Evolutionary conservation across 495 filamentous ascomycete genomes (phyloP), one percentile per base, ranked within the genome.

Genomic region (Apiosordaria backusii): DNA sequence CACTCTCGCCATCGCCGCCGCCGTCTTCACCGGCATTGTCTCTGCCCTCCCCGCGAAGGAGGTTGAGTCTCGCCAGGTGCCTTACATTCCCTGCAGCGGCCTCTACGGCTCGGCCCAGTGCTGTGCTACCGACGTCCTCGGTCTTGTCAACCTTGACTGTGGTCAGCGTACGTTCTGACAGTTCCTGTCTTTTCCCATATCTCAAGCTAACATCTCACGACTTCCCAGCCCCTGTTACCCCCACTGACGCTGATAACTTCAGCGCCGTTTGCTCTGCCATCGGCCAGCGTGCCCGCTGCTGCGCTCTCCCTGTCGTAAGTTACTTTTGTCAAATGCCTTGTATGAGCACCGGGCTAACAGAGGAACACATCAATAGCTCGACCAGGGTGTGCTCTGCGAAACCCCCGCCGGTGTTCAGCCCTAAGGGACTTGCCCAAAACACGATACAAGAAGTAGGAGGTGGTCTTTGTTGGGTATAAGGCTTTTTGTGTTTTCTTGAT

Each of bases 211-310:
- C 60, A 27, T 10, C 7, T 26, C 9, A 45, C n/a, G n/a, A 45
- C 35, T 27, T 19, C 9, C 4, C 10, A 76, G 74, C 78, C 15
- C 67, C 77, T 2, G n/a, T 61, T 0, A 66, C 65, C 21, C 73
- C 75, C 19, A 69, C 72, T 59, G 63, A 27, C 57, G 74, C 78
- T 10, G n/a, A 5, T 50, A 45, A 72, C 53, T 81, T 81, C 73
- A 70, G 57, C 59, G 24, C 66, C 2, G 29, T 73, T 61, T 81
- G 79, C 71, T 57, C 78, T 0, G 76, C 23, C 61, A 74, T 77
- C 60, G 78, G 79, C 69, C 76, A 81, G 74, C 78, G 76, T 7
- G 78, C 79, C 35, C 78, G 79, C 66, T 81, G 79, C 77, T 81
- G 79, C 61, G 76, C 77, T 54, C 65, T 81, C 15, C 78, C 79